A percentile compares a stretch with the other conserved stretches of the same genome.
These are phyloP conservation scores for Lactifluus subvellereus DNA, from an alignment of 768 basidiomycete genomes.

Conservation along the genomic window DNA sequence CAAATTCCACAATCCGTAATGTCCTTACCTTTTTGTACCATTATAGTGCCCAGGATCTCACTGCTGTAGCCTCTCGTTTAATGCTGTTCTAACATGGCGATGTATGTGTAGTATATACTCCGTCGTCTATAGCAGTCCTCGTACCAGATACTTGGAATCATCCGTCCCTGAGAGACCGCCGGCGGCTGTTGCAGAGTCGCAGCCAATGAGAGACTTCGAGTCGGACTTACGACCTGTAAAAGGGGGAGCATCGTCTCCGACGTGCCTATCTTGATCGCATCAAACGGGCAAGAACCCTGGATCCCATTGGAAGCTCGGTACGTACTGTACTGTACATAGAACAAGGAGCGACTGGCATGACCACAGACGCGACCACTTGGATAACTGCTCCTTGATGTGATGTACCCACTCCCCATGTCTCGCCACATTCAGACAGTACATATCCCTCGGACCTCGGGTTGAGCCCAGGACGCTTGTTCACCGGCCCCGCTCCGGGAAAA, in stretches of 20 bases:
- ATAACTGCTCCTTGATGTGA: neutral
- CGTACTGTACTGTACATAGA: neutral
- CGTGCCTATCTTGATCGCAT: neutral
- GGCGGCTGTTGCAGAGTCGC: neutral
- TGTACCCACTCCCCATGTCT: too few relatives aligned
- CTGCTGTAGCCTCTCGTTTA: neutral
- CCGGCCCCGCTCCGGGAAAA: neutral
- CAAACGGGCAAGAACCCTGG: neutral
- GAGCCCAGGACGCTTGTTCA: neutral
- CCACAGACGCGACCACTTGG: neutral
- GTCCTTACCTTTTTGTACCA: neutral
- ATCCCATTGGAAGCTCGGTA: neutral
- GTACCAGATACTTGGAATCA: neutral
- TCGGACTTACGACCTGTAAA: neutral
- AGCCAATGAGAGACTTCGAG: neutral
- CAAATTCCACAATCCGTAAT: neutral
- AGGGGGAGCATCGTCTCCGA: neutral
- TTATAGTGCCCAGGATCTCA: neutral
- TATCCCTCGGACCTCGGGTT: neutral
- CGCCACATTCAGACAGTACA: neutral
- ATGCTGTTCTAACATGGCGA: neutral
- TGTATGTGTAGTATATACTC: neutral
- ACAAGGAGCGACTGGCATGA: neutral
- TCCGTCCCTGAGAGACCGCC: neutral
- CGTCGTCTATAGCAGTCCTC: neutral